These are phyloP conservation scores for Metroxylon sagu DNA, from an alignment of 176 grass and related monocot species.

Conservation along the genomic window DNA sequence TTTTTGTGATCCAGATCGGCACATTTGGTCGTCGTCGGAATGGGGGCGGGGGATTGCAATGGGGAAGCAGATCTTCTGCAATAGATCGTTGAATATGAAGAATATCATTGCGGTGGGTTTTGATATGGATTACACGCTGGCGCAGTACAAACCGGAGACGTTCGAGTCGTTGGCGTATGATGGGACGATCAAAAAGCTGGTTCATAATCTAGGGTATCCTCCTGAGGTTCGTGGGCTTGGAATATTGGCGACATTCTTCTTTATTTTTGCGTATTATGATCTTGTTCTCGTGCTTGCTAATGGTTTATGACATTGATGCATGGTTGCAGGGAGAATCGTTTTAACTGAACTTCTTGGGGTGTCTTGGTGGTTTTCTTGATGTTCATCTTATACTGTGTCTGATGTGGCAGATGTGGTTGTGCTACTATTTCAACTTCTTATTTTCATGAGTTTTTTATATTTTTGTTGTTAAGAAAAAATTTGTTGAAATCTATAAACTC, in stretches of 20 bases:
- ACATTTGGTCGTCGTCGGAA: conserved; percentile 43
- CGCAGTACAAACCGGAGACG: conserved; percentile 87
- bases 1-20: conserved; percentile 22
- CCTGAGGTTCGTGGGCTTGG: conserved; percentile 48
- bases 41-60: conserved; percentile 47
- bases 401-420: no score
- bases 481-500: no score
- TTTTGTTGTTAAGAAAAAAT: no score
- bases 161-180: conserved; percentile 89
- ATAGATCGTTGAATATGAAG: conserved; percentile 96
- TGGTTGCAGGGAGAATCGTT: no score
- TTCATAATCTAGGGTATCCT: conserved; percentile 76
- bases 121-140: conserved; percentile 99
- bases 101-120: conserved; percentile 92
- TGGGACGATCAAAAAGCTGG: conserved; percentile 85
- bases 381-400: no score
- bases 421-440: no score
- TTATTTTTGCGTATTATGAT: no score
- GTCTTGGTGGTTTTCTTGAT: no score
- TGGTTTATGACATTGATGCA: no score
- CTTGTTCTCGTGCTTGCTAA: no score
- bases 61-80: conserved; percentile 91
- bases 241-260: not conserved
- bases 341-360: no score
- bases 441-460: no score